Base-by-base conservation (phyloP, 768 basidiomycete species). In the Phanerochaete sordida region DNA sequence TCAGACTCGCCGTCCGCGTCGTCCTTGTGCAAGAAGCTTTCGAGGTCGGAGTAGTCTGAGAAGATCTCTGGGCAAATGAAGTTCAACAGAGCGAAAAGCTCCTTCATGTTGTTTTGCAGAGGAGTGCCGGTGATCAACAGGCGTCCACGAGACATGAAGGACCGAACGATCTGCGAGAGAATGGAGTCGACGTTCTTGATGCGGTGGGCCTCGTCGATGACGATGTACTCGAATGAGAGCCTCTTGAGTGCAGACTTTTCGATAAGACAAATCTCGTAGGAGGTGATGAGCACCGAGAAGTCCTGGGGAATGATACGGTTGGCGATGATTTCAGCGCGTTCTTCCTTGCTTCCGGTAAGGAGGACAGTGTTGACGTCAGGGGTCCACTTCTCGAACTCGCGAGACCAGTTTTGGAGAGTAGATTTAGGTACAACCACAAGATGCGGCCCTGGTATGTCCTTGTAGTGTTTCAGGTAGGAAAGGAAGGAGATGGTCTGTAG, bases 131-230 rank as follows among this genome's bases (percentile, higher is more conserved):
- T 99, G 66, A 99, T 98, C 56, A 99, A 81, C 58, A 99, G 76
- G 44, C 97, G 81, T 0, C 94, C 95, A 30, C 95, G 84, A 45
- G 90, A 91, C 67, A 84, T 83, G 75, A 98, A 98, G 2, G 90
- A 79, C 51, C 96, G 85, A 50, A 98, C 93, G 68, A 99, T 98
- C 74, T 97, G 93, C 16, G 88, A 88, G 16, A 99, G 83, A 67
- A 98, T 89, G 13, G 93, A 96, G 72, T 98, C 93, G 65, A 96
- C 95, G 71, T 98, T 98, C 79, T 98, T 98, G 82, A 99, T 99
- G 24, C 97, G 90, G 70, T 99, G 96, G 0, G 96, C 96, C 75
- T 99, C 96, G 75, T 99, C 96, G 68, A 99, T 98, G 64, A 91
- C 85, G 73, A 98, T 98, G 75, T 98, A 98, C 73, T 96, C 93